A percentile compares a stretch with the other conserved stretches of the same genome.
Evolutionary conservation across 2,329 filamentous ascomycete genomes (phyloP).

Genomic region (Escovopsis sp.): DNA sequence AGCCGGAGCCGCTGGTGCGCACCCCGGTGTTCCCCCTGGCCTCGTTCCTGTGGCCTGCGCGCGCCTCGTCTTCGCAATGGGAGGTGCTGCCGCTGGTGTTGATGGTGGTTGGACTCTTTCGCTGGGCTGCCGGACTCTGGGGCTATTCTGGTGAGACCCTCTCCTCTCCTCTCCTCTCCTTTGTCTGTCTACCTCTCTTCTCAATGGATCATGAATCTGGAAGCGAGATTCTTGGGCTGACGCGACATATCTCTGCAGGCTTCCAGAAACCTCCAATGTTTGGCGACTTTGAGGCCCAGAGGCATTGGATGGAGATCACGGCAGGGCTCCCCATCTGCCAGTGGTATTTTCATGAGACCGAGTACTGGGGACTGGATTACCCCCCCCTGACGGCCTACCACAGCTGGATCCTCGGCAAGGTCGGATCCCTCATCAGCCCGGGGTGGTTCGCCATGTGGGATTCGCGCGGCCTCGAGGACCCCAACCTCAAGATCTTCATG

Average conservation of each 20-base stretch:
- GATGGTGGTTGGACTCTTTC: constrained; percentile 80
- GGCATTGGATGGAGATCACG: constrained; percentile 98
- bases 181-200: too few relatives aligned
- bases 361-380: constrained; percentile 98
- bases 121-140: constrained; percentile 88
- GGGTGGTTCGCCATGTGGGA: constrained; percentile 76
- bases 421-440: constrained; percentile 66
- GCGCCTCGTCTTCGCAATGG: constrained; percentile 79
- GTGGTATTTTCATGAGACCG: constrained; percentile 95
- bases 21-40: constrained; percentile 76
- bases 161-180: too few relatives aligned
- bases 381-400: constrained; percentile 96
- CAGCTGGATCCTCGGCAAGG: constrained; percentile 83
- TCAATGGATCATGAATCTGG: too few relatives aligned
- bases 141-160: constrained; percentile 65
- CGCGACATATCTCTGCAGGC: constrained; percentile 31
- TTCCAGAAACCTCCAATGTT: constrained; percentile 76
- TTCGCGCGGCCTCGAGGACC: constrained; percentile 70
- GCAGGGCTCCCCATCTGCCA: constrained; percentile 76
- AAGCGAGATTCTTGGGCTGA: background rate
- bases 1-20: constrained; percentile 31
- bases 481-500: constrained; percentile 85
- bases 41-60: constrained; percentile 86
- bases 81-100: constrained; percentile 74
- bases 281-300: constrained; percentile 93